These are phyloP conservation scores for Candida koratica DNA, from an alignment of 805 yeast genomes.

Conservation along the genomic window DNA sequence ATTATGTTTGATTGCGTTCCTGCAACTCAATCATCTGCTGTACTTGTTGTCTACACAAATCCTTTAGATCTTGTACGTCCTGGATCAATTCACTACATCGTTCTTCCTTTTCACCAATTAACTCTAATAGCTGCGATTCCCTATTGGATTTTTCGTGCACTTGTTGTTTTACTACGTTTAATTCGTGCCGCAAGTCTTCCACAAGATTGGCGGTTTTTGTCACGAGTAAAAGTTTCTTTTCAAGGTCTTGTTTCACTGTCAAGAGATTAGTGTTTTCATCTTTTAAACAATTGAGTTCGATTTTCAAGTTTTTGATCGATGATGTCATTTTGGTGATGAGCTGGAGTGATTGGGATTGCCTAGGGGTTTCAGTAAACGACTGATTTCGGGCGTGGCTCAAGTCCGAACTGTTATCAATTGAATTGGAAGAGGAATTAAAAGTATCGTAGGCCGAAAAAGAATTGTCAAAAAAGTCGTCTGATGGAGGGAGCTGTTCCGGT, in stretches of 20 bases:
- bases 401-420: constrained; percentile 7
- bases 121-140: constrained; percentile 57
- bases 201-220: constrained; percentile 27
- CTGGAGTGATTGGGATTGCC: constrained; percentile 40
- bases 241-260: constrained; percentile 60
- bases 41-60: constrained; percentile 75
- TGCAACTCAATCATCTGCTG: constrained; percentile 78
- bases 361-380: neutral
- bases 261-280: constrained; percentile 57
- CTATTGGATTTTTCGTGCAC: constrained; percentile 5
- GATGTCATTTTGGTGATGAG: constrained; percentile 70
- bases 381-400: constrained; percentile 4
- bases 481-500: neutral
- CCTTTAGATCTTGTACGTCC: constrained; percentile 86
- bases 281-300: constrained; percentile 62
- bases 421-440: constrained; percentile 7
- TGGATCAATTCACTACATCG: constrained; percentile 78
- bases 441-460: constrained; percentile 6
- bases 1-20: constrained; percentile 14
- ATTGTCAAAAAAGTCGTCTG: constrained; percentile 1
- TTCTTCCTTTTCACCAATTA: constrained; percentile 86
- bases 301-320: constrained; percentile 73
- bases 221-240: constrained; percentile 58
- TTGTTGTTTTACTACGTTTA: constrained; percentile 24
- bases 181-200: constrained; percentile 20